Evolutionary conservation across 805 yeast genomes (phyloP).

Genomic region (Candida adriatica): DNA sequence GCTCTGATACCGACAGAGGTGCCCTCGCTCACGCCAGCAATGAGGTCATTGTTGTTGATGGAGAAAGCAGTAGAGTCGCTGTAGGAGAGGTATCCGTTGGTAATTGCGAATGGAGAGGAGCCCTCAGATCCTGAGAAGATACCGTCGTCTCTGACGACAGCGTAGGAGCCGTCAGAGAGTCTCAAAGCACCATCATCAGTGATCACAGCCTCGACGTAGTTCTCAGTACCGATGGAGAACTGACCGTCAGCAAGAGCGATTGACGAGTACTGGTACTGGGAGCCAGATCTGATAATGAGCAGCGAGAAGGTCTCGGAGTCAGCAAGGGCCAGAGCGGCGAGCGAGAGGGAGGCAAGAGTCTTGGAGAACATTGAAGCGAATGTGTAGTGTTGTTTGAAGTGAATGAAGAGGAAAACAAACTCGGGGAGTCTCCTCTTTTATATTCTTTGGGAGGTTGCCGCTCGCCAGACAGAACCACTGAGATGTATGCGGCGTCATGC

Average conservation of each 20-base stretch:
- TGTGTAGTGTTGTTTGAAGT: conserved; percentile 1
- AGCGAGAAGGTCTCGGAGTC: conserved; percentile 32
- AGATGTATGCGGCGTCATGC: too few relatives aligned
- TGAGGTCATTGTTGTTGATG: conserved; percentile 20
- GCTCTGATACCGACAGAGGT: conserved; percentile 18
- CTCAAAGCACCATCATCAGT: conserved; percentile 29
- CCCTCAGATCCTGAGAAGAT: conserved; percentile 25
- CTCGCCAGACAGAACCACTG: too few relatives aligned
- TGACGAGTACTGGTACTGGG: conserved; percentile 27
- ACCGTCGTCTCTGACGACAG: conserved; percentile 22
- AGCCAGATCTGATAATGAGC: conserved; percentile 30
- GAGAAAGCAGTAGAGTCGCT: conserved; percentile 30
- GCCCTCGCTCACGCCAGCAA: conserved; percentile 10
- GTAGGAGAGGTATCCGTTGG: conserved; percentile 31
- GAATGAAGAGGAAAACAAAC: background rate
- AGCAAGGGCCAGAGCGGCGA: conserved; percentile 26
- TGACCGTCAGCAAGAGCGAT: conserved; percentile 17
- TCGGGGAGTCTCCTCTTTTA: background rate
- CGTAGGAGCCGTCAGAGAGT: conserved; percentile 25
- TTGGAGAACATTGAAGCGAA: conserved; percentile 22
- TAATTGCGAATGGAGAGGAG: conserved; percentile 33
- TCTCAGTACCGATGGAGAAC: conserved; percentile 13
- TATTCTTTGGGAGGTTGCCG: background rate
- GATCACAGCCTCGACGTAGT: conserved; percentile 15
- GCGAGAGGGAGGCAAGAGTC: conserved; percentile 23